Evolutionary conservation across 2,329 filamentous ascomycete species (phyloP), one percentile per base, ranked within the genome.

Genomic region (Nemania sp.): DNA sequence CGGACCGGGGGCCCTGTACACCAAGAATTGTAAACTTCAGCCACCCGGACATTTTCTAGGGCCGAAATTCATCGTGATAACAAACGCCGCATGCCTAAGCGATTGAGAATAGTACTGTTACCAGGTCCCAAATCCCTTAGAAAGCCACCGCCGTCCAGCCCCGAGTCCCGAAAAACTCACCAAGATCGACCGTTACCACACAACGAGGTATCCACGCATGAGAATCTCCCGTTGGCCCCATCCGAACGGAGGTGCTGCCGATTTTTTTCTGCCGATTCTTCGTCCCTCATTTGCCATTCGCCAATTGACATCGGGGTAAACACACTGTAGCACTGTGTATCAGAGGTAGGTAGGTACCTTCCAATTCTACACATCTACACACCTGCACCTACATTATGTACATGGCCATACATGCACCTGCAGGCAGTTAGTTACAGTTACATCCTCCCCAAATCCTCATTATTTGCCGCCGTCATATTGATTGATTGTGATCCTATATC

Each of bases 61-160:
- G 26, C 43, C 56, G 43, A 70, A 62, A 59, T 20, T 53, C 62
- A 20, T 73, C 35, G 35, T 27, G 15, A 41, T 41, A 41, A 41
- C n/a, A 41, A 15, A 13, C 35, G 35, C 35, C 35, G 35, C 35
- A 41, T 35, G 27, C n/a, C 6, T 35, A 20, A 24, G 51, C 18
- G 32, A 41, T 11, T 41, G 11, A 5, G 35, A 8, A 41, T 11
- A 15, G 35, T 15, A 18, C 45, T 51, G 5, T 8, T 26, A 41
- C 13, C 47, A 41, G 35, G 7, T 11, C 5, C 35, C 7, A 41
- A 41, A 41, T 11, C 7, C 35, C 5, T 13, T 10, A 13, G 11
- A 13, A 41, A 41, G 35, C 35, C 35, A 41, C 35, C 35, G 35
- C 35, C 13, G 35, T 41, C 13, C 35, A 62, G 35, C 5, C 20